A percentile compares a stretch with the other conserved stretches of the same genome.
These are phyloP conservation scores for Cystobasidium pallidum DNA, from an alignment of 1,284 basidiomycete genomes.

Conservation along the genomic window DNA sequence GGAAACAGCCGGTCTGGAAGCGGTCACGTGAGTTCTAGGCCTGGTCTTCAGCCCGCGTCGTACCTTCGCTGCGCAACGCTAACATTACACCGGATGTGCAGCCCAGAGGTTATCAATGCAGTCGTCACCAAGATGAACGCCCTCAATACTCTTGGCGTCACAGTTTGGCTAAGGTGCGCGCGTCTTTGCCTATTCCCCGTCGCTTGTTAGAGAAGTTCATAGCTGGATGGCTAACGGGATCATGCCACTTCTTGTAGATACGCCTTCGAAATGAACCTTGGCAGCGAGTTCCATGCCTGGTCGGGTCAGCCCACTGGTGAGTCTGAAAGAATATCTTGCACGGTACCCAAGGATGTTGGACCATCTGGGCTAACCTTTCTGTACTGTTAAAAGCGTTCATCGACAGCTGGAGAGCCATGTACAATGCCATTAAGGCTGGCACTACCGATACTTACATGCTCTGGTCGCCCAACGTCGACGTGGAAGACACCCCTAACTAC, in stretches of 20 bases:
- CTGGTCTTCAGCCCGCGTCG: too few relatives aligned
- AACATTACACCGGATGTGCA: not conserved
- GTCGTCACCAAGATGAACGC: constrained; percentile 20
- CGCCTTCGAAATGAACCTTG: constrained; percentile 25
- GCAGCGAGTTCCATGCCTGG: constrained; percentile 15
- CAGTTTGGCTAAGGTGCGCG: constrained; percentile 14
- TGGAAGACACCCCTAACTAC: constrained; percentile 10
- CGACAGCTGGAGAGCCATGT: constrained; percentile 43
- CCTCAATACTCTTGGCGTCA: constrained; percentile 17
- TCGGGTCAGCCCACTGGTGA: constrained; percentile 10
- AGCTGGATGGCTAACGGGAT: too few relatives aligned
- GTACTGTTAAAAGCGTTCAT: constrained; percentile 31
- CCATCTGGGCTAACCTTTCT: too few relatives aligned
- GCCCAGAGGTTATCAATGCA: constrained; percentile 9
- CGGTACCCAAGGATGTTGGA: not conserved
- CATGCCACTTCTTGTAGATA: too few relatives aligned
- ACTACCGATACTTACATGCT: constrained; percentile 50
- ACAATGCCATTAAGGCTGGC: constrained; percentile 45
- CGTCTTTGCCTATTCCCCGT: too few relatives aligned
- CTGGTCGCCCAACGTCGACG: constrained; percentile 50
- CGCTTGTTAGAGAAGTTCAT: too few relatives aligned
- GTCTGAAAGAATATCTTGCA: not conserved
- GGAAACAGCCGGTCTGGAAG: constrained; percentile 14
- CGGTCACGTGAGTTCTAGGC: constrained; percentile 17
- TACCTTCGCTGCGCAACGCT: too few relatives aligned